Evolutionary conservation across 1,139 yeast species (phyloP), one percentile per base, ranked within the genome.

Genomic region (Kurtzmaniella quercitrusa): DNA sequence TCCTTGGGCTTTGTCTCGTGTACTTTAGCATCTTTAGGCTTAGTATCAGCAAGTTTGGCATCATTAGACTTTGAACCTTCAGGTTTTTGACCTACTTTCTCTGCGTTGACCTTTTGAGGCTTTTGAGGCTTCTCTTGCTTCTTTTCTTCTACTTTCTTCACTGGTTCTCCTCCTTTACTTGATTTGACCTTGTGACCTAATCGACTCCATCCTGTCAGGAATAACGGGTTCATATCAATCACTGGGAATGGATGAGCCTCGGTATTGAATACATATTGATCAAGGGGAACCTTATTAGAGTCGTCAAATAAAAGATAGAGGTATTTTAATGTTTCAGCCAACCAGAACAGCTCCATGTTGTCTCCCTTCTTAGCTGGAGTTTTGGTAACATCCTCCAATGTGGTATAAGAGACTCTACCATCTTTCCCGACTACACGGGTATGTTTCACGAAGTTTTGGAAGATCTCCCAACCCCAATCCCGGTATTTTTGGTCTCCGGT

Each of bases 221-320:
- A 81, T 40, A 63, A 58, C 2, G 78, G 75, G 16, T 68, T 73
- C 67, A 77, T 65, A 23, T 75, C 77, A 52, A 85, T 83, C 44
- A 69, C 74, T 17, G 97, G 97, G 66, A 91, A 79, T 38, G 95
- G 95, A 62, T 91, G 98, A 0, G 95, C 97, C 57, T 88, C 96
- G 2, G 96, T 88, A 63, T 88, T 91, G 72, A 89, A 89, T 2
- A 91, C 91, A 47, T 84, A 77, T 48, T 83, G 66, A 41, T 81
- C 82, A 49, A 86, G 68, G 39, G 85, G 82, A 47, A 81, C 60
- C 47, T 71, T 70, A 53, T 75, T 70, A 16, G 74, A 75, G 37
- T 82, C 81, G 53, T 85, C 89, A 63, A 91, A 91, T 52, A 91
- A 70, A 49, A 91, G 69, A 61, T 89, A 90, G 46, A 91, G 72